These are phyloP conservation scores for Pseudonitzschia multiseries DNA, from an alignment of 108 stramenopile species.

Conservation along the genomic window DNA sequence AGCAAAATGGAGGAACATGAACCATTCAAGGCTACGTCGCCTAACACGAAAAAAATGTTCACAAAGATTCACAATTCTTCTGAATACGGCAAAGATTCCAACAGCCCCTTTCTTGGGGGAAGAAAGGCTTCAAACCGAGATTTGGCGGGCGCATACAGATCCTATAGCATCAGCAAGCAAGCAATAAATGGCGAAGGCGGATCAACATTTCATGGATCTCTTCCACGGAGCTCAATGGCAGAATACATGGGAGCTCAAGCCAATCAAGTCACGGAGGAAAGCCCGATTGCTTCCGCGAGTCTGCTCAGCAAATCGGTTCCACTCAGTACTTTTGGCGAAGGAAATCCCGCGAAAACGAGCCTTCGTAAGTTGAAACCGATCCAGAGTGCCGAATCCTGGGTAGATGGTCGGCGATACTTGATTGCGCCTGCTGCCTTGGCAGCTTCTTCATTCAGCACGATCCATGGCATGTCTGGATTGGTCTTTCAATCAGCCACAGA, in stretches of 20 bases:
- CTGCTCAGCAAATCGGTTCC: constrained; percentile 4
- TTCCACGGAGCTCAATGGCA: not conserved
- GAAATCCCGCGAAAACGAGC: not conserved
- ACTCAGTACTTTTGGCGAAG: not conserved
- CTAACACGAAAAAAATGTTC: constrained; percentile 69
- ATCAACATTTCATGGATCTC: not conserved
- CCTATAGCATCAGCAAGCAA: not conserved
- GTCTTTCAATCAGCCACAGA: constrained; percentile 23
- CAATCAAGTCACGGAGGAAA: constrained; percentile 6
- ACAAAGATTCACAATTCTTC: constrained; percentile 77
- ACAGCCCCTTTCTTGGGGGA: constrained; percentile 69
- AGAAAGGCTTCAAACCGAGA: constrained; percentile 7
- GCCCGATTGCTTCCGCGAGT: not conserved
- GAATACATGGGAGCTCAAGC: constrained; percentile 16
- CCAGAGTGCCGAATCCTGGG: constrained; percentile 68
- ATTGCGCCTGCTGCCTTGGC: constrained; percentile 73
- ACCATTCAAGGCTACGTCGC: not conserved
- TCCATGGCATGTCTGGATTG: constrained; percentile 45
- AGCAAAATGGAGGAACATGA: not conserved
- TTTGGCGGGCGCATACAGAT: constrained; percentile 6
- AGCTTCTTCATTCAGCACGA: constrained; percentile 58
- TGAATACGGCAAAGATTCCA: constrained; percentile 62
- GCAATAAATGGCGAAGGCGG: not conserved
- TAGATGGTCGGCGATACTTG: constrained; percentile 59
- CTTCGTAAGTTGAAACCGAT: constrained; percentile 56